Evolutionary conservation across 2,329 filamentous ascomycete genomes (phyloP).

Genomic region (Didymella keratinophila): DNA sequence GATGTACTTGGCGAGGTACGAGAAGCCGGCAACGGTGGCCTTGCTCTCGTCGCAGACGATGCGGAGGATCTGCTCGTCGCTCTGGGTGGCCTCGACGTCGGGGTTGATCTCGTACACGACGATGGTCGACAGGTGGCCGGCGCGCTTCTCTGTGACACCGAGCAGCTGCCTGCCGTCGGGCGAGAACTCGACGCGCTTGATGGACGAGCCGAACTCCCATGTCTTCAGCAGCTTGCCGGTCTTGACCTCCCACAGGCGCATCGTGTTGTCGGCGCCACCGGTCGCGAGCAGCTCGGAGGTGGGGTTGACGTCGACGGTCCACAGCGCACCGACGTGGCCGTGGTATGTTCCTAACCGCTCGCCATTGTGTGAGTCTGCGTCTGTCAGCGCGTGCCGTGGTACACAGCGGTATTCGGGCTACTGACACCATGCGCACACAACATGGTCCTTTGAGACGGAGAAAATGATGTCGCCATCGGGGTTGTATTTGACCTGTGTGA

Average conservation of each 20-base stretch:
- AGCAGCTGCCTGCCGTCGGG: constrained; percentile 90
- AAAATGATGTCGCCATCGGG: constrained; percentile 96
- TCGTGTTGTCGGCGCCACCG: constrained; percentile 97
- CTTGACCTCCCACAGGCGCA: constrained; percentile 95
- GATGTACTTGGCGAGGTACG: constrained; percentile 93
- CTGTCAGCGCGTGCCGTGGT: constrained; percentile 29
- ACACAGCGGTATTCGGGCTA: constrained; percentile 17
- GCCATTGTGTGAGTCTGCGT: constrained; percentile 81
- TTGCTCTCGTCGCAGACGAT: constrained; percentile 94
- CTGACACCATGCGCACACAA: constrained; percentile 89
- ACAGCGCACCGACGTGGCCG: constrained; percentile 96
- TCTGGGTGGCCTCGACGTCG: constrained; percentile 83
- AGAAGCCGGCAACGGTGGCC: constrained; percentile 96
- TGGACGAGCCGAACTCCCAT: constrained; percentile 96
- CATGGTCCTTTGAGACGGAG: constrained; percentile 94
- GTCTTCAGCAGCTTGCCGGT: constrained; percentile 92
- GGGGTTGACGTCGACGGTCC: constrained; percentile 97
- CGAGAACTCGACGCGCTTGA: constrained; percentile 98
- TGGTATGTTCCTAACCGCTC: constrained; percentile 94
- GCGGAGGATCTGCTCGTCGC: constrained; percentile 79
- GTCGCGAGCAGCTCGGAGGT: constrained; percentile 91
- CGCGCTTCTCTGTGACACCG: constrained; percentile 97
- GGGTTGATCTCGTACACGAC: constrained; percentile 88
- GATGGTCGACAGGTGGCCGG: constrained; percentile 94
- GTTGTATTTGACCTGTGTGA: constrained; percentile 87